Evolutionary conservation across 441 rosid genomes (phyloP), one percentile per base, ranked within the genome.

Genomic region (Flueggea neowawraea): DNA sequence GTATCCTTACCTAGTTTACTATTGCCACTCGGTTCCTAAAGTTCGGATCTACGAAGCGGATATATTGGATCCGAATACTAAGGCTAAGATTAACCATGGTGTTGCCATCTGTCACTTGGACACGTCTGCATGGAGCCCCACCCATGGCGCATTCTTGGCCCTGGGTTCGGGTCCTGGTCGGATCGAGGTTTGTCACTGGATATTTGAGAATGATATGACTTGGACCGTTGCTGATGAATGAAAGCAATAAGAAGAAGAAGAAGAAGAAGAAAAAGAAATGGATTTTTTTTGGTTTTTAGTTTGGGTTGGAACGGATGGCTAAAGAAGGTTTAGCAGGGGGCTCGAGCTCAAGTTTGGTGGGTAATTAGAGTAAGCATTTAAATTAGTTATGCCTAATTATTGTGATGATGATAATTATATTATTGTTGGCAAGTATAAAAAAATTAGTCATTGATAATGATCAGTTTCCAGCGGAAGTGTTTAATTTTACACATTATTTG

Each of bases 1-100:
- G 75, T 95, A 75, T 71, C 99, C 99, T 54, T 88, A 89, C 41
- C 65, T 95, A 56, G 79, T 91, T 43, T 95, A 91, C 54, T 95
- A 95, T 77, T 95, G 99, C 52, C 99, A 95, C 70, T 90, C 99
- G n/a, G 99, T 95, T 10, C 99, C 99, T 0, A 82, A 79, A 70
- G 99, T 95, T 51, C 87, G 91, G 68, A 96, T 90, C 2, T 95
- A 91, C 68, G 88, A 91, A 71, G 93, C 91, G 52, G 98, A 91
- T 54, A 64, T 95, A 7, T 49, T 91, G 36, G 98, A 88, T 64
- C 73, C 81, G 45, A 76, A 56, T 5, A 74, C 62, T 14, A 80
- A 76, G 73, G 57, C 61, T 31, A 82, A 75, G 87, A 85, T 95
- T 31, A 95, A 95, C 63, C 97, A 77, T 4, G 98, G 98, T 0